A percentile compares a stretch with the other conserved stretches of the same genome.
Conservation (phyloP, 306 rosid species). For the Coriaria nepalensis region DNA sequence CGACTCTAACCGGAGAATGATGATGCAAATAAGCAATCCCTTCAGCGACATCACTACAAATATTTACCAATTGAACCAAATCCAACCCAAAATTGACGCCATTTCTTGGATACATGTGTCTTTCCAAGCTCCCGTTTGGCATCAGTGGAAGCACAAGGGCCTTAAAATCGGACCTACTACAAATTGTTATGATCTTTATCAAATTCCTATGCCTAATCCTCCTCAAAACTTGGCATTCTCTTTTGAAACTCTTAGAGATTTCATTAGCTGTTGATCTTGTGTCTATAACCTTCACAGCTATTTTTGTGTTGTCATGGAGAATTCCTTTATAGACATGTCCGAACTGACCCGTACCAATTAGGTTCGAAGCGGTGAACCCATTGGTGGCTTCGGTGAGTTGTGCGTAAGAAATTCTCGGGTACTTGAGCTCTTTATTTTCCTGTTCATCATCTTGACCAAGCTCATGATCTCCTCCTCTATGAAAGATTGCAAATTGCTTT, state of each 20-base stretch:
- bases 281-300: slow-evolving; percentile 76
- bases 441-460: slow-evolving; percentile 40
- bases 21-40: slow-evolving; percentile 84
- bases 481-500: slow-evolving; percentile 13
- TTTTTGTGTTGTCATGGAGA: slow-evolving; percentile 51
- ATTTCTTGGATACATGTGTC: slow-evolving; percentile 51
- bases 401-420: slow-evolving; percentile 63
- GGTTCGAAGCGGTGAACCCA: slow-evolving; percentile 53
- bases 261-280: slow-evolving; percentile 26
- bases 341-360: slow-evolving; percentile 72
- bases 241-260: slow-evolving; percentile 54
- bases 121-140: slow-evolving; percentile 83
- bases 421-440: slow-evolving; percentile 35
- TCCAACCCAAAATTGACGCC: slow-evolving; percentile 30
- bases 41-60: slow-evolving; percentile 82
- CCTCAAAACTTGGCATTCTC: slow-evolving; percentile 66
- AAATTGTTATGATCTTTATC: slow-evolving; percentile 67
- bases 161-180: slow-evolving; percentile 65
- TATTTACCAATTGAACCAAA: slow-evolving; percentile 55
- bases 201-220: slow-evolving; percentile 71
- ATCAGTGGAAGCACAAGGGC: slow-evolving; percentile 87
- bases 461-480: slow-evolving; percentile 21
- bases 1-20: slow-evolving; percentile 62
- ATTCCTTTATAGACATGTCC: slow-evolving; percentile 79
- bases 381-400: slow-evolving; percentile 67